These are phyloP conservation scores for Annulohypoxylon moriforme DNA, from an alignment of 495 filamentous ascomycete species.

Conservation along the genomic window DNA sequence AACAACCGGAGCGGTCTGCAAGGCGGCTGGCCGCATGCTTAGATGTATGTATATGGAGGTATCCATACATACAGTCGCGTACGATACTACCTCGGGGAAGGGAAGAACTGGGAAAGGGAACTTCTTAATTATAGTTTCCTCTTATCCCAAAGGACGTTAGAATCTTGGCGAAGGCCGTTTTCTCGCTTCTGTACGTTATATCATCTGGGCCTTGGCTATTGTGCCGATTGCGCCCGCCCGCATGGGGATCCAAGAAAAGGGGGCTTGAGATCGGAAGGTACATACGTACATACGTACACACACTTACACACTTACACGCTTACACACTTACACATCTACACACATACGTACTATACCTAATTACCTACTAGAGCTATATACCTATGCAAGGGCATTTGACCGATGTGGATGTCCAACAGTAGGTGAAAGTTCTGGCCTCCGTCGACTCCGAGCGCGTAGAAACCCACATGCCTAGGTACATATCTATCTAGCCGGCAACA, in stretches of 20 bases:
- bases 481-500: no score
- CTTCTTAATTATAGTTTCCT: background rate
- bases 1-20: background rate
- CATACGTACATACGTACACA: background rate
- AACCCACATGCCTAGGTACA: no score
- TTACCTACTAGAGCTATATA: background rate
- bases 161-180: conserved; percentile 21
- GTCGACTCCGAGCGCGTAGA: background rate
- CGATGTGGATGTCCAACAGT: conserved; percentile 1
- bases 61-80: background rate
- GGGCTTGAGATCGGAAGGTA: conserved; percentile 2
- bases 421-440: background rate
- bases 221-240: conserved; percentile 11
- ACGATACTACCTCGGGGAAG: background rate
- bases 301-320: no score
- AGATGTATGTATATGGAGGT: background rate
- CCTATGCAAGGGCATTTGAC: conserved; percentile 21
- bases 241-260: background rate
- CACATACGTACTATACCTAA: no score
- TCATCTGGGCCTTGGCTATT: background rate
- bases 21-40: background rate
- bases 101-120: background rate
- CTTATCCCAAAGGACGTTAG: background rate
- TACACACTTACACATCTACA: no score
- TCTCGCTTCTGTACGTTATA: conserved; percentile 6